phyloP scores from a whole-genome alignment of 768 basidiomycete genomes.

The Suillus americanus region DNA sequence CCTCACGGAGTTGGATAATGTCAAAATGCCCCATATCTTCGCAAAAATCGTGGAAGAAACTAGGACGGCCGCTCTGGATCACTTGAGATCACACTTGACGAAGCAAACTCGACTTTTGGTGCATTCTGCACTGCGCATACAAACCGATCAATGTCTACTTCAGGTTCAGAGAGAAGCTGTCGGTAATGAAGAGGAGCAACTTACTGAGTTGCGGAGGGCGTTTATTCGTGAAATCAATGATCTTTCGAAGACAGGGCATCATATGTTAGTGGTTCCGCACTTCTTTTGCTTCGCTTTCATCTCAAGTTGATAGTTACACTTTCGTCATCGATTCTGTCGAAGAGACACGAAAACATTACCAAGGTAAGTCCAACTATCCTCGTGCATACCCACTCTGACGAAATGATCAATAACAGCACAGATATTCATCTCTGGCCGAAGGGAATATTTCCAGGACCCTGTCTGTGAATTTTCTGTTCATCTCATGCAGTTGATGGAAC shows the following conservation, averaged over 20 bases:
- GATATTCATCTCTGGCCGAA: constrained; percentile 14
- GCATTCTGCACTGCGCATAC: constrained; percentile 10
- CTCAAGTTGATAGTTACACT: constrained; percentile 10
- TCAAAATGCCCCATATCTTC: constrained; percentile 9
- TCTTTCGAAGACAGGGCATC: constrained; percentile 3
- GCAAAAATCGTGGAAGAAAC: neutral
- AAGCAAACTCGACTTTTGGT: neutral
- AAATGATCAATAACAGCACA: neutral
- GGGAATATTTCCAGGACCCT: constrained; percentile 22
- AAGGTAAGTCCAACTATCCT: neutral
- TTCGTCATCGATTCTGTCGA: constrained; percentile 7
- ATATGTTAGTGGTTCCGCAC: constrained; percentile 9
- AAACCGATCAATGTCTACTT: constrained; percentile 1
- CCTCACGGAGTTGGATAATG: constrained; percentile 9
- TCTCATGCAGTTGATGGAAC: constrained; percentile 24
- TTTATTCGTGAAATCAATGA: constrained; percentile 22
- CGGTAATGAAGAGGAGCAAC: constrained; percentile 12
- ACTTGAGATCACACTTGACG: neutral
- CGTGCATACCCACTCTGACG: neutral
- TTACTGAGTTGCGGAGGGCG: constrained; percentile 11
- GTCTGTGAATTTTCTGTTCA: constrained; percentile 22
- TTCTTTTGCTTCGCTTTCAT: neutral
- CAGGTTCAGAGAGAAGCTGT: constrained; percentile 5
- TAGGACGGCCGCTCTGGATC: neutral
- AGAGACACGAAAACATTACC: neutral